These are phyloP conservation scores for Solanum chmielewskii DNA, from an alignment of 257 asterid genomes.

Conservation along the genomic window DNA sequence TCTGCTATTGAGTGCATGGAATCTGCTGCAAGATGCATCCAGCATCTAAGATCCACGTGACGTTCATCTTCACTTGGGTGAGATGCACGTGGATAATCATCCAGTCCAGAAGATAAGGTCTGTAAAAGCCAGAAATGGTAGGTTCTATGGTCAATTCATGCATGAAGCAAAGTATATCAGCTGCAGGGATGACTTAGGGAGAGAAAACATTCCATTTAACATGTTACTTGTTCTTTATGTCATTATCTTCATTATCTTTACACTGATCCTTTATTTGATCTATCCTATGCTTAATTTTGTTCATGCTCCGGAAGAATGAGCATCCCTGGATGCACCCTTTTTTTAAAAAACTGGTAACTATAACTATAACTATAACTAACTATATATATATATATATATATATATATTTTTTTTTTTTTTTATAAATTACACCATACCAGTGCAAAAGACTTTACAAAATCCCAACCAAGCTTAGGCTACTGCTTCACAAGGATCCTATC, in stretches of 20 bases:
- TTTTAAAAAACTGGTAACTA: too few relatives aligned
- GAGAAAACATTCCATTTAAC: background rate
- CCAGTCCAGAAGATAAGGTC: constrained; percentile 94
- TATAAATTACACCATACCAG: too few relatives aligned
- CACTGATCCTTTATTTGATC: background rate
- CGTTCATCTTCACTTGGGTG: constrained; percentile 94
- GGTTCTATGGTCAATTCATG: background rate
- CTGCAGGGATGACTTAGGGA: background rate
- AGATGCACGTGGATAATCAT: constrained; percentile 99
- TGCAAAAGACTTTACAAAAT: too few relatives aligned
- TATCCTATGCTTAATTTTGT: background rate
- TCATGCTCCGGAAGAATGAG: background rate
- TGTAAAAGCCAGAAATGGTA: constrained; percentile 17
- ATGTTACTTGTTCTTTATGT: background rate
- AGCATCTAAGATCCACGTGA: constrained; percentile 96
- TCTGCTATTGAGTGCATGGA: constrained; percentile 82
- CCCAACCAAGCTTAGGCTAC: too few relatives aligned
- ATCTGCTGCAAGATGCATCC: constrained; percentile 98
- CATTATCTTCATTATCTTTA: background rate
- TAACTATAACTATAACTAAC: too few relatives aligned
- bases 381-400: too few relatives aligned
- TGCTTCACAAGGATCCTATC: too few relatives aligned
- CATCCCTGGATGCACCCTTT: background rate
- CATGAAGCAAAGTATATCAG: background rate
- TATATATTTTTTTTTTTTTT: too few relatives aligned